phyloP scores from a whole-genome alignment of 1,284 basidiomycete genomes.

The Malassezia yamatoensis region DNA sequence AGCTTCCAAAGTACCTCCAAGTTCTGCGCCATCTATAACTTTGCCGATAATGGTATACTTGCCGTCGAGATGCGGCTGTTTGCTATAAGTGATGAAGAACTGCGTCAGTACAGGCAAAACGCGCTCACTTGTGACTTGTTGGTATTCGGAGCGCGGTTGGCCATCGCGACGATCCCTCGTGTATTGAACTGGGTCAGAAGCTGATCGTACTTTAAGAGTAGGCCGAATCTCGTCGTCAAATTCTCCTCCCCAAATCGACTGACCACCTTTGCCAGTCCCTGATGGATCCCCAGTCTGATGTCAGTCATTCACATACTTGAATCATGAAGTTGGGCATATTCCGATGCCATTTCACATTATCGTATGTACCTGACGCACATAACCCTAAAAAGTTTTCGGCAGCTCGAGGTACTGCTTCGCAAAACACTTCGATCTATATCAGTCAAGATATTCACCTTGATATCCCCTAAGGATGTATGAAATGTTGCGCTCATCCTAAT shows the following conservation, averaged over 20 bases:
- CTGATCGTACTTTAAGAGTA: slow-evolving; percentile 16
- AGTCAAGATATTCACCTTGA: slow-evolving; percentile 60
- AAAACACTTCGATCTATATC: slow-evolving; percentile 81
- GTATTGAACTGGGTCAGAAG: slow-evolving; percentile 26
- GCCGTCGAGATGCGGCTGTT: slow-evolving; percentile 38
- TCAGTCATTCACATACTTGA: slow-evolving; percentile 66
- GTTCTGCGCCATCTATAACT: slow-evolving; percentile 41
- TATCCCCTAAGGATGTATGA: slow-evolving; percentile 81
- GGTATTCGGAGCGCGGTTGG: slow-evolving; percentile 43
- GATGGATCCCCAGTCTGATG: slow-evolving; percentile 92
- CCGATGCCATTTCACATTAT: slow-evolving; percentile 74
- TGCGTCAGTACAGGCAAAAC: slow-evolving; percentile 12
- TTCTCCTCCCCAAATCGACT: slow-evolving; percentile 85
- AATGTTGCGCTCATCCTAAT: slow-evolving; percentile 73
- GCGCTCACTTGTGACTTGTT: slow-evolving; percentile 28
- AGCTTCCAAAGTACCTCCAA: slow-evolving; percentile 28
- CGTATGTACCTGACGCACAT: slow-evolving; percentile 78
- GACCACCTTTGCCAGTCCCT: slow-evolving; percentile 83
- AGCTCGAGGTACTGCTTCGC: slow-evolving; percentile 83
- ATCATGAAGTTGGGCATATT: slow-evolving; percentile 66
- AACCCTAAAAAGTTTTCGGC: slow-evolving; percentile 96
- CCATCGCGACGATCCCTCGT: slow-evolving; percentile 43
- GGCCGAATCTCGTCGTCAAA: slow-evolving; percentile 83
- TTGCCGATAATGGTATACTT: slow-evolving; percentile 44
- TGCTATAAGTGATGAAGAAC: slow-evolving; percentile 44